Percentiles rank a stretch among this genome's conserved stretches.
phyloP scores from a whole-genome alignment of 192 early-diverging fungal genomes.

The Dimargaris cristalligena region DNA sequence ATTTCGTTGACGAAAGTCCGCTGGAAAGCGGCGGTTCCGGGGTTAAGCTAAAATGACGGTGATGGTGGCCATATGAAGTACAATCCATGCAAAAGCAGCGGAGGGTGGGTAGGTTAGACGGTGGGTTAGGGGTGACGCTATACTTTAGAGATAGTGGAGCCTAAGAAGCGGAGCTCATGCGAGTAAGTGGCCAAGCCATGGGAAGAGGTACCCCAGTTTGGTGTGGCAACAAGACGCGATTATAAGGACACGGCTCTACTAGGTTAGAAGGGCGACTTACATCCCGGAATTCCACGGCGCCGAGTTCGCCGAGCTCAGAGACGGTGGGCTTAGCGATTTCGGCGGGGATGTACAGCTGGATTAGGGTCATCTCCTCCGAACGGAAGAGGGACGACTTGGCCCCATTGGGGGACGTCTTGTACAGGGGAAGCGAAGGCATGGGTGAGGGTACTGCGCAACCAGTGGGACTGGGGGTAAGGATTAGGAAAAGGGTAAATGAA shows the following conservation, averaged over 20 bases:
- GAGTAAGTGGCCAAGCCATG: too few species aligned
- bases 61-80: too few species aligned
- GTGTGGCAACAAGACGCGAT: too few species aligned
- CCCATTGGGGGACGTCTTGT: neutral
- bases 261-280: constrained; percentile 32
- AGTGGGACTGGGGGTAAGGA: too few species aligned
- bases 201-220: too few species aligned
- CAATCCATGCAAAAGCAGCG: too few species aligned
- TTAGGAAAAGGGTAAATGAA: too few species aligned
- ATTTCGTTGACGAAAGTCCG: constrained; percentile 90
- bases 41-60: constrained; percentile 52
- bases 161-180: neutral
- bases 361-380: constrained; percentile 89
- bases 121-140: neutral
- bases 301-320: constrained; percentile 86
- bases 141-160: neutral
- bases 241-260: too few species aligned
- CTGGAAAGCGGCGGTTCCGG: constrained; percentile 90
- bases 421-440: constrained; percentile 1
- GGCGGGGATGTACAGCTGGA: constrained; percentile 87
- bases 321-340: constrained; percentile 88
- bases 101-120: too few species aligned
- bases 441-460: too few species aligned
- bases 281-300: constrained; percentile 88
- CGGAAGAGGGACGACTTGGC: constrained; percentile 47